Base-by-base conservation (phyloP, 2,329 filamentous ascomycete species). In the Calonectria montana region DNA sequence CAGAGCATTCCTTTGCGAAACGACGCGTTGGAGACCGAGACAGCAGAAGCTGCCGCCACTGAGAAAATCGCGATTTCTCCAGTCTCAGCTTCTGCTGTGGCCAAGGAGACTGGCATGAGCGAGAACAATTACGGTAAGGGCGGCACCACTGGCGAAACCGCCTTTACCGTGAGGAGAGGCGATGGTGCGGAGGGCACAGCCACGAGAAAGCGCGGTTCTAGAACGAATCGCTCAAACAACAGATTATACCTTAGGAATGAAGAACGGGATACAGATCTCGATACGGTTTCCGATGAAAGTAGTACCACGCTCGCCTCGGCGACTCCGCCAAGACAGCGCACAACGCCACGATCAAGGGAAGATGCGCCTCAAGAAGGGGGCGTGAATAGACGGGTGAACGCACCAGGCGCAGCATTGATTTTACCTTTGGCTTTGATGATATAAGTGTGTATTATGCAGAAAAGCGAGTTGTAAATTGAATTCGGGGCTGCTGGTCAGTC, bases 1-100 rank as follows among this genome's bases (percentile, higher is more conserved):
- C 68, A 73, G 25, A 47, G 21, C 50, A 50, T 74, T n/a, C 69
- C 77, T 9, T 12, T 37, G 25, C 35, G n/a, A 23, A 43, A 27
- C 18, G 7, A 35, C 18, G 64, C 50, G 13, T n/a, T 35, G 12
- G 37, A 57, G 37, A 59, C 64, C 15, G 15, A 23, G n/a, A 7
- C 41, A 18, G 43, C 43, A 18, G n/a, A 25, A 25, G 27, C 43
- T 21, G 4, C 15, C 25, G 2, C 16, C 23, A 41, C 23, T 18
- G 4, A 13, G 13, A 18, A 31, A 7, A 41, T 31, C 23, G 29
- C 29, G 1, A 10, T 53, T 25, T 65, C 63, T 8, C 63, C 47
- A 15, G 47, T 25, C 29, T 53, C 70, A 18, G 35, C 67, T 13
- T 67, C 59, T 25, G 53, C 61, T 10, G 59, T 59, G 31, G 31